Evolutionary conservation across 1,139 yeast genomes (phyloP), one percentile per base, ranked within the genome.

Genomic region (Scheffersomyces segobiensis): DNA sequence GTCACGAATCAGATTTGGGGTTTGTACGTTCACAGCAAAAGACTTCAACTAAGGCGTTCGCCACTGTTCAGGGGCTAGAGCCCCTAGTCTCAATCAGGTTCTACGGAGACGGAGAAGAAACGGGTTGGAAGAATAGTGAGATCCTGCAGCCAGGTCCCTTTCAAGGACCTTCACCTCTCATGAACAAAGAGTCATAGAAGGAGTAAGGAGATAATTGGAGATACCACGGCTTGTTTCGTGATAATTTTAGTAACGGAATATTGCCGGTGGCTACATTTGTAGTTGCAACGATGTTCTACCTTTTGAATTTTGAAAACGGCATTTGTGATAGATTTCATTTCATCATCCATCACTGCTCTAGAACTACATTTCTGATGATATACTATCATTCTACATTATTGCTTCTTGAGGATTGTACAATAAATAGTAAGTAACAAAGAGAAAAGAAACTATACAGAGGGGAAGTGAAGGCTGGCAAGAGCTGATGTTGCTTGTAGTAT

Each of bases 361-460:
- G 17, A 32, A 32, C 42, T 12, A 32, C 42, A 10, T 10, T 12
- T 32, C 42, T 24, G 32, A 24, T 10, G 17, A 32, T 24, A 32
- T 5, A 5, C 12, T 2, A 10, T 14, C 12, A 10, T 12, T 32
- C 42, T 32, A 32, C 52, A 46, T 24, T 48, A 32, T 53, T 26
- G 54, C n/a, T 46, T 56, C 21, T 49, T 54, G 57, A 50, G 49
- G 56, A 19, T 24, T 49, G 49, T 39, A 26, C 50, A 19, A 32
- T 19, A 46, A 12, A 39, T 46, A 14, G 17, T 52, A 19, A 20
- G 42, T 20, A 21, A 46, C 26, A 32, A 52, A 24, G 21, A 19
- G 32, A 24, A 32, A 21, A 26, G 46, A 52, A 32, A 32, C 42
- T 32, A 32, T 32, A 32, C 42, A 32, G 42, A 10, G 1, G 3